Conservation (phyloP, 805 yeast species). For the Torulaspora maleeae region DNA sequence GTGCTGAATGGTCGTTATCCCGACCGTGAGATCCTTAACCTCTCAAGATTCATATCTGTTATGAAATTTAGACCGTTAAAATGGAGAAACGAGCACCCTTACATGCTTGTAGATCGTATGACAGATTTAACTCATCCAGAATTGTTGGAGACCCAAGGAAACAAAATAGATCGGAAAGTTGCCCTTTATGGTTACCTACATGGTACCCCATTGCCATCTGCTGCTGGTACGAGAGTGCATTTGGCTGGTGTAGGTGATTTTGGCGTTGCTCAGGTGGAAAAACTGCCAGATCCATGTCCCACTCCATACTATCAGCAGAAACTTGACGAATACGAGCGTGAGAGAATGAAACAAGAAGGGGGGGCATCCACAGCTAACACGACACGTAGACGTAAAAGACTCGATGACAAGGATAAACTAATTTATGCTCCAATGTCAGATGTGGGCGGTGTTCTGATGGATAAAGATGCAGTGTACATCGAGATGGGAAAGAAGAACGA, state of each 20-base stretch:
- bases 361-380: slow-evolving; percentile 53
- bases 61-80: slow-evolving; percentile 99
- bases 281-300: slow-evolving; percentile 97
- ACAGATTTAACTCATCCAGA: slow-evolving; percentile 94
- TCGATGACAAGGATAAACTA: slow-evolving; percentile 89
- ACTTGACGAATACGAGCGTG: slow-evolving; percentile 75
- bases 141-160: slow-evolving; percentile 59
- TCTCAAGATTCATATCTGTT: slow-evolving; percentile 87
- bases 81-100: slow-evolving; percentile 99
- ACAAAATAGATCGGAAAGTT: slow-evolving; percentile 80
- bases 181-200: slow-evolving; percentile 93
- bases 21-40: slow-evolving; percentile 87
- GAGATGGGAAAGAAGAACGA: slow-evolving; percentile 43
- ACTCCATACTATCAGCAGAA: slow-evolving; percentile 89
- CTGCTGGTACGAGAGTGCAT: slow-evolving; percentile 70
- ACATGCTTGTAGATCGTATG: slow-evolving; percentile 82
- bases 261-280: slow-evolving; percentile 69
- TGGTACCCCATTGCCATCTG: slow-evolving; percentile 76
- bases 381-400: slow-evolving; percentile 80
- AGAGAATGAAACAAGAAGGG: slow-evolving; percentile 59
- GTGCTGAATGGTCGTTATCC: slow-evolving; percentile 97
- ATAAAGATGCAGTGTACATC: slow-evolving; percentile 94
- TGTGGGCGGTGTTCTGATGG: slow-evolving; percentile 97
- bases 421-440: slow-evolving; percentile 99
- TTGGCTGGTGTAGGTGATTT: slow-evolving; percentile 95